These are phyloP conservation scores for Colletotrichum coccodes DNA, from an alignment of 2,329 filamentous ascomycete species.

Conservation along the genomic window DNA sequence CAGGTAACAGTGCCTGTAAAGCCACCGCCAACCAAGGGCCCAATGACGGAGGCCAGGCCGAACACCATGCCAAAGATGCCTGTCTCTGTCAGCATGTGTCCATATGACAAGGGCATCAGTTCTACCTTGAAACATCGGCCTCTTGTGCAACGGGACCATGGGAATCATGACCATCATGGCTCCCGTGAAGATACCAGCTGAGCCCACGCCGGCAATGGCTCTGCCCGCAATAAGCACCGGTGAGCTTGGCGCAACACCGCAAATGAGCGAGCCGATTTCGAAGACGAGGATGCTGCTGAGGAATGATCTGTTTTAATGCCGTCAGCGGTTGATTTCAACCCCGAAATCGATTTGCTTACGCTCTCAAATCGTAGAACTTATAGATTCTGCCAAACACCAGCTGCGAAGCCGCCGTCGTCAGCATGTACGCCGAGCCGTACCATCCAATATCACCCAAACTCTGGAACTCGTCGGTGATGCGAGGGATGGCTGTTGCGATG, in stretches of 20 bases:
- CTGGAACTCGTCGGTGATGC: conserved; percentile 66
- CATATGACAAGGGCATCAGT: neutral
- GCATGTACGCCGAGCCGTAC: conserved; percentile 71
- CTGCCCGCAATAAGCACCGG: conserved; percentile 65
- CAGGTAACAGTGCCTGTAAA: conserved; percentile 60
- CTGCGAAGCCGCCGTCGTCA: conserved; percentile 66
- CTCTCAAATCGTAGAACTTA: conserved; percentile 60
- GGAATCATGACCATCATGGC: conserved; percentile 66
- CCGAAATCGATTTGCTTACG: conserved; percentile 42
- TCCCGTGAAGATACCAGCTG: conserved; percentile 67
- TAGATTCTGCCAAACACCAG: conserved; percentile 61
- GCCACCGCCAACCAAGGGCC: conserved; percentile 64
- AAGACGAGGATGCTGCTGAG: conserved; percentile 60
- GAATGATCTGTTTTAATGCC: conserved; percentile 48
- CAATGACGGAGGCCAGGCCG: conserved; percentile 63
- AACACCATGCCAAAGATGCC: conserved; percentile 65
- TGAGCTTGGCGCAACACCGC: conserved; percentile 64
- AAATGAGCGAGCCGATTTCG: conserved; percentile 64
- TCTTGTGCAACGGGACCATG: conserved; percentile 68
- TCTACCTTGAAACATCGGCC: conserved; percentile 65
- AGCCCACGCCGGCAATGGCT: conserved; percentile 65
- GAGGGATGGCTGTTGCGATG: conserved; percentile 63
- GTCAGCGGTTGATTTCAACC: neutral
- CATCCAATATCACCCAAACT: conserved; percentile 70
- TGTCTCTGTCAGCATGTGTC: conserved; percentile 18